Percentiles rank a stretch among this genome's conserved stretches.
These are phyloP conservation scores for Bimuria novae-zelandiae DNA, from an alignment of 2,329 filamentous ascomycete species.

Conservation along the genomic window DNA sequence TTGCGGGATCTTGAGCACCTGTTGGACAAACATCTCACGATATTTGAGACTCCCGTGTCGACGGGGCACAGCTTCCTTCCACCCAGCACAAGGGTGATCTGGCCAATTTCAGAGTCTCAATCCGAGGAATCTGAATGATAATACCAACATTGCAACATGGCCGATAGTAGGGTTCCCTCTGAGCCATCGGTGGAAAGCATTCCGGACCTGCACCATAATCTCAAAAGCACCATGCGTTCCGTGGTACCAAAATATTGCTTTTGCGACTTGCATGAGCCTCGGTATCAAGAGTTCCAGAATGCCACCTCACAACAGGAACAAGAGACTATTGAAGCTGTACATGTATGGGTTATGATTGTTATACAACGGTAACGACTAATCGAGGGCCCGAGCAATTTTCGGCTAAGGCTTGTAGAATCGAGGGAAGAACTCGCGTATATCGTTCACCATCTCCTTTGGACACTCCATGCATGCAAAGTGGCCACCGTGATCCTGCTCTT, in stretches of 20 bases:
- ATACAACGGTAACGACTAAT: too few relatives aligned
- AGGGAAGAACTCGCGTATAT: constrained; percentile 27
- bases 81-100: too few relatives aligned
- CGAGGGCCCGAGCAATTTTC: too few relatives aligned
- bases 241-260: constrained; percentile 11
- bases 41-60: too few relatives aligned
- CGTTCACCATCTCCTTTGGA: constrained; percentile 27
- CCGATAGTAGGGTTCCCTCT: too few relatives aligned
- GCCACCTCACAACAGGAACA: background rate
- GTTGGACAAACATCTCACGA: background rate
- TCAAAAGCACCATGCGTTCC: background rate
- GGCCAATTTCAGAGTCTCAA: too few relatives aligned
- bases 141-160: too few relatives aligned
- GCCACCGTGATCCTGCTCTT: constrained; percentile 27
- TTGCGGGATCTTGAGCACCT: background rate
- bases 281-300: background rate
- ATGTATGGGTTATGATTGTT: too few relatives aligned
- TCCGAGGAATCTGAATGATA: background rate
- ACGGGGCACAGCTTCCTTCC: too few relatives aligned
- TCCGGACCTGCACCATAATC: background rate
- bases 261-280: background rate
- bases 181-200: background rate
- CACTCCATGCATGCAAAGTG: constrained; percentile 37
- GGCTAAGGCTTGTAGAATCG: background rate
- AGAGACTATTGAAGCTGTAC: too few relatives aligned